Evolutionary conservation across 2,329 filamentous ascomycete genomes (phyloP).

Genomic region (Fusarium nanum): DNA sequence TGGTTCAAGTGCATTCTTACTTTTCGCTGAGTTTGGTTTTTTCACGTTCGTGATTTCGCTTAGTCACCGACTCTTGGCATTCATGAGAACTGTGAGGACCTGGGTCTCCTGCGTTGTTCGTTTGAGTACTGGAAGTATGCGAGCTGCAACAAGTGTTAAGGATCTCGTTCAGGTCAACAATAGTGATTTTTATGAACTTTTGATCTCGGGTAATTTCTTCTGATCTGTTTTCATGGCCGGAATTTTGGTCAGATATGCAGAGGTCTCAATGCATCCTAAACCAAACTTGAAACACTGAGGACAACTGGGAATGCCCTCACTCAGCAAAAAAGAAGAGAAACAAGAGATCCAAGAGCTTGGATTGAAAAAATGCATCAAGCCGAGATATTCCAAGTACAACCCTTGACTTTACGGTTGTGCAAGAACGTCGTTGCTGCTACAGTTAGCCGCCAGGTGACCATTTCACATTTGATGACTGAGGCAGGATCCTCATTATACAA

Average conservation of each 20-base stretch:
- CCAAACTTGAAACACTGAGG: not conserved
- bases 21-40: not conserved
- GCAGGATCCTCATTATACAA: not conserved
- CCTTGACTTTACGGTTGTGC: too few relatives aligned
- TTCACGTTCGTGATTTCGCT: not conserved
- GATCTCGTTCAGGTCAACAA: not conserved
- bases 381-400: not conserved
- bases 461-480: not conserved
- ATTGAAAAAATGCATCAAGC: not conserved
- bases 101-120: not conserved
- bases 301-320: conserved; percentile 32
- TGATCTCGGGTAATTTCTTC: not conserved
- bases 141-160: not conserved
- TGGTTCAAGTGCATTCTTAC: conserved; percentile 15
- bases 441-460: conserved; percentile 1
- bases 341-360: not conserved
- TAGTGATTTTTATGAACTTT: not conserved
- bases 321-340: not conserved
- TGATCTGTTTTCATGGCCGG: not conserved
- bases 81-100: not conserved
- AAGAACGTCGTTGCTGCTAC: not conserved
- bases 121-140: not conserved
- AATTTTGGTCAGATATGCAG: not conserved
- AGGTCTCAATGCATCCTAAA: not conserved
- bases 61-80: not conserved